Evolutionary conservation across 108 stramenopile species (phyloP).

Genomic region (Skeletonema menzelii): DNA sequence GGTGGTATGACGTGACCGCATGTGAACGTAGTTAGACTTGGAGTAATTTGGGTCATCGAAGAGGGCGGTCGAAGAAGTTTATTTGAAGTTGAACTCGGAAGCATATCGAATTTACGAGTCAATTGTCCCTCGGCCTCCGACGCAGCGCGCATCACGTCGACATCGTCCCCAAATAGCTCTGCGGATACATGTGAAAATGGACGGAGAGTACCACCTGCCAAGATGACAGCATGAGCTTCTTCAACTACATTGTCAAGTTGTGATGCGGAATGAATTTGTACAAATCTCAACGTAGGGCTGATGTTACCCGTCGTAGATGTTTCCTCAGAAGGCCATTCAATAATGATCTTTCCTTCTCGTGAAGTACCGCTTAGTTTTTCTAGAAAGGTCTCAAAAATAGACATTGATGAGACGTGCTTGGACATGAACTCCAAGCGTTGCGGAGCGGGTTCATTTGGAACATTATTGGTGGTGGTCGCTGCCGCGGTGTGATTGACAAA

Average conservation of each 20-base stretch:
- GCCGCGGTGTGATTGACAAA: slow-evolving; percentile 52
- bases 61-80: slow-evolving; percentile 2
- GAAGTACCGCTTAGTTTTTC: slow-evolving; percentile 59
- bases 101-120: slow-evolving; percentile 10
- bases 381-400: slow-evolving; percentile 78
- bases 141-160: slow-evolving; percentile 43
- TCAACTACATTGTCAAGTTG: slow-evolving; percentile 76
- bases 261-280: slow-evolving; percentile 87
- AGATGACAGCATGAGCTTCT: slow-evolving; percentile 87
- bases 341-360: slow-evolving; percentile 73
- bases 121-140: slow-evolving; percentile 44
- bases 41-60: slow-evolving; percentile 26
- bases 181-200: slow-evolving; percentile 88
- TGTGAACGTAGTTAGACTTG: slow-evolving; percentile 77
- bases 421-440: slow-evolving; percentile 41
- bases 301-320: slow-evolving; percentile 1
- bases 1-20: slow-evolving; percentile 94
- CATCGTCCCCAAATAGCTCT: slow-evolving; percentile 77
- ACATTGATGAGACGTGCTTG: slow-evolving; percentile 83
- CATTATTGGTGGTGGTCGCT: slow-evolving; percentile 6
- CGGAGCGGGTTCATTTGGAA: neutral
- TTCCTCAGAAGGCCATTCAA: slow-evolving; percentile 50
- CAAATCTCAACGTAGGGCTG: slow-evolving; percentile 61
- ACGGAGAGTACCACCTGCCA: slow-evolving; percentile 97
- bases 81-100: neutral